Evolutionary conservation across 345 rosid species (phyloP).

Genomic region (Euphorbia peplus): DNA sequence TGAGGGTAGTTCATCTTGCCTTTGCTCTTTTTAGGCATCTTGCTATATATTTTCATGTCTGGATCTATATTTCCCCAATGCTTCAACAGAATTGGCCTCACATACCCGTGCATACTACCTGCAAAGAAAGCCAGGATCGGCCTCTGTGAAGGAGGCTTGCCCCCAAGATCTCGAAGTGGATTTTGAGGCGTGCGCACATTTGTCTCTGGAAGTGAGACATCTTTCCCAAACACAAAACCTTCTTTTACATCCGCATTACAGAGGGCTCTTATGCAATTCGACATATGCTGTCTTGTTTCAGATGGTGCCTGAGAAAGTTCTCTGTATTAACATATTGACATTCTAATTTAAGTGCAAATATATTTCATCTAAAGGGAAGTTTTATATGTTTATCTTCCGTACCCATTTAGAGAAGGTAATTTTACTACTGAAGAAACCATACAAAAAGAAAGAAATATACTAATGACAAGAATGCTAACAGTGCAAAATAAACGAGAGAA

Average conservation of each 20-base stretch:
- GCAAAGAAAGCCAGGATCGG: slow-evolving; percentile 84
- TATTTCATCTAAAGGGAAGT: background rate
- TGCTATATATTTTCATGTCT: slow-evolving; percentile 73
- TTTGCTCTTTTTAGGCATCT: slow-evolving; percentile 46
- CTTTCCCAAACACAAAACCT: slow-evolving; percentile 89
- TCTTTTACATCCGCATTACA: slow-evolving; percentile 82
- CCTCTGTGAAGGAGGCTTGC: slow-evolving; percentile 65
- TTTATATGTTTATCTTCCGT: background rate
- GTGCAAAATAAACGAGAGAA: background rate
- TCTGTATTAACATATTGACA: background rate
- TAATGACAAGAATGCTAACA: slow-evolving; percentile 7
- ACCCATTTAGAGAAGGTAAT: background rate
- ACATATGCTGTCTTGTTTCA: slow-evolving; percentile 67
- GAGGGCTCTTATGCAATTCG: slow-evolving; percentile 81
- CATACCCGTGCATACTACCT: slow-evolving; percentile 85
- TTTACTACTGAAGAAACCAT: background rate
- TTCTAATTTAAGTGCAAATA: background rate
- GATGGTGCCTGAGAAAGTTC: slow-evolving; percentile 62
- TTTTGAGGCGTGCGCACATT: slow-evolving; percentile 48
- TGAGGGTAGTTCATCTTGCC: slow-evolving; percentile 61
- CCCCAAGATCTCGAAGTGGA: slow-evolving; percentile 66
- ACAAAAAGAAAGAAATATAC: background rate
- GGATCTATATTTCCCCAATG: slow-evolving; percentile 86
- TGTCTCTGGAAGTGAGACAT: slow-evolving; percentile 86
- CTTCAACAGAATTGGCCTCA: slow-evolving; percentile 67